These are phyloP conservation scores for Candida quercuum DNA, from an alignment of 805 yeast species.

Conservation along the genomic window DNA sequence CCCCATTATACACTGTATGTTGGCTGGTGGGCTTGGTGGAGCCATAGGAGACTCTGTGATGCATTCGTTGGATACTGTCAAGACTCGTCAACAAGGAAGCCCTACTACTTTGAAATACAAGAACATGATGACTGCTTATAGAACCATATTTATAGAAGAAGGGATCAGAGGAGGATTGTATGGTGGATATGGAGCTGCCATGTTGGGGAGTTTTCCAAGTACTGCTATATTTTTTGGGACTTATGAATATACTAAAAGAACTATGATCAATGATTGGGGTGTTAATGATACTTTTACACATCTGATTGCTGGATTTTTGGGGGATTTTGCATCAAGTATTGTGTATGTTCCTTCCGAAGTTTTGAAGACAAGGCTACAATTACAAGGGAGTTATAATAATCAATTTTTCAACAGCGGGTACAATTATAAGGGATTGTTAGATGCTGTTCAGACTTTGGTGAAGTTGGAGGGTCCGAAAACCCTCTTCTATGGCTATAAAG, in stretches of 20 bases:
- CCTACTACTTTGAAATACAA: constrained; percentile 60
- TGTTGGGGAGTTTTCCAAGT: constrained; percentile 89
- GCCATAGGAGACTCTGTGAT: constrained; percentile 85
- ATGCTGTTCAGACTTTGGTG: constrained; percentile 65
- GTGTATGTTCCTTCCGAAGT: constrained; percentile 96
- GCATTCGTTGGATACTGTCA: constrained; percentile 96
- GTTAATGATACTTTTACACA: constrained; percentile 78
- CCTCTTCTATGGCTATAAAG: constrained; percentile 87
- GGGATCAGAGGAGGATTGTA: constrained; percentile 82
- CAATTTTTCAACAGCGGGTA: constrained; percentile 77
- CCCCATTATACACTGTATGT: constrained; percentile 53
- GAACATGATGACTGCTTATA: constrained; percentile 71
- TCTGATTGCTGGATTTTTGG: constrained; percentile 83
- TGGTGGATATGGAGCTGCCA: constrained; percentile 89
- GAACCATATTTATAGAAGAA: constrained; percentile 74
- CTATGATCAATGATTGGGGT: constrained; percentile 54
- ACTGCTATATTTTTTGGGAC: constrained; percentile 93
- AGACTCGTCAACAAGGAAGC: constrained; percentile 97
- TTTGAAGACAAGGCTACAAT: constrained; percentile 83
- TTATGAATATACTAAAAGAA: constrained; percentile 77
- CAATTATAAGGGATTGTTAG: constrained; percentile 68
- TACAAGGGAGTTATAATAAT: constrained; percentile 86
- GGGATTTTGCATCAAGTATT: constrained; percentile 84
- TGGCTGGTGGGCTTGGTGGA: constrained; percentile 96
- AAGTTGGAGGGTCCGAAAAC: constrained; percentile 70